phyloP scores from a whole-genome alignment of 1,284 basidiomycete genomes.

The Heterobasidion irregulare region DNA sequence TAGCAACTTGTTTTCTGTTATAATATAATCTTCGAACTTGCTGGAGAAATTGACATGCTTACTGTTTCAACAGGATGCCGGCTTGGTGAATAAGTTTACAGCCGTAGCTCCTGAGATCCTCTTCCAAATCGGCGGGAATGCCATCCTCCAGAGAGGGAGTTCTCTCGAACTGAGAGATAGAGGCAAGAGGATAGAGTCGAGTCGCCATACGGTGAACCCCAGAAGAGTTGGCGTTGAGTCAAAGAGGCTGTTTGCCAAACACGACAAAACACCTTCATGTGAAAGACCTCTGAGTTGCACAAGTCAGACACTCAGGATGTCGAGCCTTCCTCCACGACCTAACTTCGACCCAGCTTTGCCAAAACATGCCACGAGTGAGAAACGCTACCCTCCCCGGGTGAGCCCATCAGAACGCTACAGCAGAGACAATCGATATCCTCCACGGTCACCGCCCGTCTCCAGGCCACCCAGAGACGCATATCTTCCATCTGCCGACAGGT shows the following conservation, averaged over 20 bases:
- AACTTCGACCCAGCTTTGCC: slow-evolving; percentile 20
- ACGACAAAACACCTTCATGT: background rate
- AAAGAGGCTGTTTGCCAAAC: slow-evolving; percentile 2
- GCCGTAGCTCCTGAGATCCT: slow-evolving; percentile 80
- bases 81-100: slow-evolving; percentile 95
- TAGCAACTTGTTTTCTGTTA: slow-evolving; percentile 88
- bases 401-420: background rate
- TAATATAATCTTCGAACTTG: slow-evolving; percentile 5
- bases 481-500: background rate
- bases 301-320: slow-evolving; percentile 3
- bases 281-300: background rate
- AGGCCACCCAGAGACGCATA: background rate
- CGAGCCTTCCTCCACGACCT: slow-evolving; percentile 22
- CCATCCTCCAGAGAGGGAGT: slow-evolving; percentile 83
- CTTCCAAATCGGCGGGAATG: slow-evolving; percentile 72
- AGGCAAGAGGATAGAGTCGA: slow-evolving; percentile 79
- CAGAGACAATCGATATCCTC: background rate
- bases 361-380: slow-evolving; percentile 16
- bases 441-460: background rate
- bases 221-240: background rate
- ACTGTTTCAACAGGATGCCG: slow-evolving; percentile 86
- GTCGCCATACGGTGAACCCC: slow-evolving; percentile 32
- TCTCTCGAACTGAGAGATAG: slow-evolving; percentile 65
- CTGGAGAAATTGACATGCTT: slow-evolving; percentile 20
- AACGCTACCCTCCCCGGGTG: background rate